phyloP scores from a whole-genome alignment of 202 grass and related monocot species.

The Zoysia matrella region DNA sequence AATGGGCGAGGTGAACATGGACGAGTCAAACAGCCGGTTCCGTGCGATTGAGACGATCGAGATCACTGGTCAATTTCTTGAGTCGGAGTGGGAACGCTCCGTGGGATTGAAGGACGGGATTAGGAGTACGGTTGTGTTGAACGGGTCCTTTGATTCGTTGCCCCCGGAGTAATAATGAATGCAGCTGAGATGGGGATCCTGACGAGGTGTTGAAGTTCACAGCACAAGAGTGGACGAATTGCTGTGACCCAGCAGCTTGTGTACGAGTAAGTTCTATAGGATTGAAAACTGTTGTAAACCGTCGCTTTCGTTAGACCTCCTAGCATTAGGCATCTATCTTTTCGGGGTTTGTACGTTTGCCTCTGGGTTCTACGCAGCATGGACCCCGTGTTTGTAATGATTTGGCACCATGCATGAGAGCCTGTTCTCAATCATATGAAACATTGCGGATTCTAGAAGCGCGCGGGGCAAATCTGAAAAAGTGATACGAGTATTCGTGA shows the following conservation, averaged over 20 bases:
- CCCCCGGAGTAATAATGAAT: not conserved
- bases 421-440: not conserved
- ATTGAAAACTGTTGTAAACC: conserved; percentile 3
- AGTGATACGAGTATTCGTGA: no score
- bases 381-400: not conserved
- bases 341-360: conserved; percentile 35
- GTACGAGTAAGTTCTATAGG: not conserved
- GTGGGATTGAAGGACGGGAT: not conserved
- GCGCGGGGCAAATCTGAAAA: no score
- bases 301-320: conserved; percentile 32
- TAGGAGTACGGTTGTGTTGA: conserved; percentile 12
- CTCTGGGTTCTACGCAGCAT: conserved; percentile 4
- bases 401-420: not conserved
- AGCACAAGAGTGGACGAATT: conserved; percentile 19
- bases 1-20: conserved; percentile 3
- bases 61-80: not conserved
- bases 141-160: not conserved
- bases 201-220: not conserved
- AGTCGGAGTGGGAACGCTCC: no score
- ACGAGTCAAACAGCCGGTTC: conserved; percentile 25
- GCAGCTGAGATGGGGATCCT: conserved; percentile 2
- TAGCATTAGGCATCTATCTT: conserved; percentile 50
- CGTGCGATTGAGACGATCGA: not conserved
- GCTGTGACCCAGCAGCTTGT: conserved; percentile 8
- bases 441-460: conserved; percentile 21